Percentiles rank a stretch among this genome's conserved stretches.
These are phyloP conservation scores for Chlorencoelia australis DNA, from an alignment of 2,329 filamentous ascomycete genomes.

Conservation along the genomic window DNA sequence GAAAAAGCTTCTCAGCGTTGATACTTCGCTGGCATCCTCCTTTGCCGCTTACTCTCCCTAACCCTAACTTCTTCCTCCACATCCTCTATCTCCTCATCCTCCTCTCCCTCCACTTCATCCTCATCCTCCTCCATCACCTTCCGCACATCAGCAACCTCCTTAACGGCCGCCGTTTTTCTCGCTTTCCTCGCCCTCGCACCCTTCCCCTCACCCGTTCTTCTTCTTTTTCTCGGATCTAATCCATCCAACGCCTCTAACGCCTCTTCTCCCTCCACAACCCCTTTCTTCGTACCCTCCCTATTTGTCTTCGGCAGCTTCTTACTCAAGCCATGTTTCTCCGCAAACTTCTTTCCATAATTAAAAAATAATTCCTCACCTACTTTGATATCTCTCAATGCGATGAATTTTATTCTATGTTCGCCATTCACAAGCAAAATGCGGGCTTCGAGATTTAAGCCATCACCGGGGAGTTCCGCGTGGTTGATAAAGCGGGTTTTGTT, in stretches of 20 bases:
- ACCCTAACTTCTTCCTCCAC: neutral
- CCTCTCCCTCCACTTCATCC: neutral
- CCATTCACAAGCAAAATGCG: constrained; percentile 64
- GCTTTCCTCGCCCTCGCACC: constrained; percentile 7
- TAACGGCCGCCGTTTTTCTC: constrained; percentile 6
- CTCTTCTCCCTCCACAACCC: constrained; percentile 16
- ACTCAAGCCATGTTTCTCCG: constrained; percentile 39
- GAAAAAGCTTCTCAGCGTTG: no score
- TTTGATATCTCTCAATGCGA: constrained; percentile 54
- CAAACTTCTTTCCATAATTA: constrained; percentile 64
- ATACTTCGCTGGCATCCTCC: constrained; percentile 1
- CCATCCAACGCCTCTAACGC: constrained; percentile 19
- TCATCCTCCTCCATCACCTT: neutral
- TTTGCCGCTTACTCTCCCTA: neutral
- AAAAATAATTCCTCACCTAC: constrained; percentile 73
- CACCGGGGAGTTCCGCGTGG: constrained; percentile 55
- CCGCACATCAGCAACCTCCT: neutral
- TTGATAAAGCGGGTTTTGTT: constrained; percentile 82
- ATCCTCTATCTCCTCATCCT: constrained; percentile 1
- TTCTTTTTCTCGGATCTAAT: constrained; percentile 1
- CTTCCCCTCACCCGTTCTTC: neutral
- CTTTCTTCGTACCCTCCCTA: constrained; percentile 13
- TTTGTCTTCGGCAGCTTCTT: constrained; percentile 31
- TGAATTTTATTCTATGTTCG: constrained; percentile 67
- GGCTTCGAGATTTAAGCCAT: constrained; percentile 52